Conservation (phyloP, 805 yeast genomes). For the Starmerella stellata region DNA sequence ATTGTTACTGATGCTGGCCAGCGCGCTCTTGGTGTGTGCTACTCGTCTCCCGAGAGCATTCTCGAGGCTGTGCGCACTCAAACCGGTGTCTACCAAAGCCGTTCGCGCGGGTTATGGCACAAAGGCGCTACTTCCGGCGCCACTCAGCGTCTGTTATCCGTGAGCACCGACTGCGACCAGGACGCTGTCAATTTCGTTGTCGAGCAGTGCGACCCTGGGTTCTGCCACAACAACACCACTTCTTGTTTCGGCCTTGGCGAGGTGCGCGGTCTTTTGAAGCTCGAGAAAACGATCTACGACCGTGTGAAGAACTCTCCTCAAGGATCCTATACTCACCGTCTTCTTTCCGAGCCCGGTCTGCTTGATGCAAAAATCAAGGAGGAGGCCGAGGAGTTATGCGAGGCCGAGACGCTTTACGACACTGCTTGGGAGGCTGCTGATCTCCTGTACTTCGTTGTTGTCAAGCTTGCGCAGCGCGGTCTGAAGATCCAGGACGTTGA, state of each 20-base stretch:
- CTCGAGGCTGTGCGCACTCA: constrained; percentile 60
- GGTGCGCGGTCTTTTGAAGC: constrained; percentile 43
- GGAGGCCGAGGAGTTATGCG: constrained; percentile 89
- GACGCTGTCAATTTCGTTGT: constrained; percentile 81
- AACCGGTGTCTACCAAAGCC: constrained; percentile 85
- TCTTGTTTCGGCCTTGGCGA: constrained; percentile 56
- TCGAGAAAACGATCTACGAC: constrained; percentile 47
- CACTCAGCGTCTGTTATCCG: constrained; percentile 51
- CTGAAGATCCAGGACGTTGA: constrained; percentile 70
- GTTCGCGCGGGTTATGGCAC: constrained; percentile 81
- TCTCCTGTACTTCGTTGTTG: constrained; percentile 46
- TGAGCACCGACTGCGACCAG: constrained; percentile 77
- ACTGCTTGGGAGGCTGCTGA: constrained; percentile 97
- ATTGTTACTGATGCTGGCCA: constrained; percentile 54
- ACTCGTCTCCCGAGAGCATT: constrained; percentile 70
- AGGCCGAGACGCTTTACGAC: constrained; percentile 50
- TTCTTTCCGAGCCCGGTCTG: constrained; percentile 59
- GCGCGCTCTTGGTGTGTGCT: constrained; percentile 73
- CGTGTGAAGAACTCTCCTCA: constrained; percentile 59
- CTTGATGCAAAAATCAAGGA: constrained; percentile 74
- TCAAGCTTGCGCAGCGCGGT: constrained; percentile 55
- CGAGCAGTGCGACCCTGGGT: constrained; percentile 69
- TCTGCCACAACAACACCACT: constrained; percentile 70
- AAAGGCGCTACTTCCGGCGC: constrained; percentile 96
- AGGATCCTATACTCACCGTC: constrained; percentile 85